Percentiles rank a stretch among this genome's conserved stretches.
These are phyloP conservation scores for Hypoxylon rubiginosum DNA, from an alignment of 2,329 filamentous ascomycete genomes.

Conservation along the genomic window DNA sequence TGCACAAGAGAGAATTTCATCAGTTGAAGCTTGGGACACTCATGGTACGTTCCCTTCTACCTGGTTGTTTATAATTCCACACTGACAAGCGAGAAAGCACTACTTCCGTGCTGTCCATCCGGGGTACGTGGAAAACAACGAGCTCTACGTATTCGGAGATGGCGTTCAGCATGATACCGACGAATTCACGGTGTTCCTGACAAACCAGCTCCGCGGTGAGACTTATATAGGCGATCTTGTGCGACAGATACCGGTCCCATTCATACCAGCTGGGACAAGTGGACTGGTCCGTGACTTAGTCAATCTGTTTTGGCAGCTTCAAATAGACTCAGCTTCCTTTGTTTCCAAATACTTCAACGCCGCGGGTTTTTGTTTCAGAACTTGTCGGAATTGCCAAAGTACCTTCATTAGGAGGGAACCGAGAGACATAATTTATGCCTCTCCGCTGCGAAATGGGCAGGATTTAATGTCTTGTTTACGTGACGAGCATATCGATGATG, in stretches of 20 bases:
- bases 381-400: too few relatives aligned
- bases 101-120: slow-evolving; percentile 74
- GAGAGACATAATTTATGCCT: too few relatives aligned
- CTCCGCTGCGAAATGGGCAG: too few relatives aligned
- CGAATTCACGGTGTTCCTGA: slow-evolving; percentile 87
- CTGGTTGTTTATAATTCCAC: slow-evolving; percentile 5
- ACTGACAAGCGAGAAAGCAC: slow-evolving; percentile 58
- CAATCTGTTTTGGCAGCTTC: neutral
- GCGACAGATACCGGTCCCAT: too few relatives aligned
- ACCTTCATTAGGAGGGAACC: too few relatives aligned
- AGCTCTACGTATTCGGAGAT: slow-evolving; percentile 71
- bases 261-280: slow-evolving; percentile 34
- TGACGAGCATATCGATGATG: too few relatives aligned
- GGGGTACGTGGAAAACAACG: slow-evolving; percentile 37
- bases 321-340: neutral
- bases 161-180: slow-evolving; percentile 88
- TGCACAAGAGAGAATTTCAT: slow-evolving; percentile 64
- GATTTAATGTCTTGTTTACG: too few relatives aligned
- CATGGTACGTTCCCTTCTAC: slow-evolving; percentile 61
- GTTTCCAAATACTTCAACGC: neutral
- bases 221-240: too few relatives aligned
- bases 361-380: neutral
- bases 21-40: slow-evolving; percentile 68
- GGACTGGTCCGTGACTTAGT: too few relatives aligned
- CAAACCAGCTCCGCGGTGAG: slow-evolving; percentile 87